These are phyloP conservation scores for Hevea brasiliensis DNA, from an alignment of 345 rosid species.

Conservation along the genomic window DNA sequence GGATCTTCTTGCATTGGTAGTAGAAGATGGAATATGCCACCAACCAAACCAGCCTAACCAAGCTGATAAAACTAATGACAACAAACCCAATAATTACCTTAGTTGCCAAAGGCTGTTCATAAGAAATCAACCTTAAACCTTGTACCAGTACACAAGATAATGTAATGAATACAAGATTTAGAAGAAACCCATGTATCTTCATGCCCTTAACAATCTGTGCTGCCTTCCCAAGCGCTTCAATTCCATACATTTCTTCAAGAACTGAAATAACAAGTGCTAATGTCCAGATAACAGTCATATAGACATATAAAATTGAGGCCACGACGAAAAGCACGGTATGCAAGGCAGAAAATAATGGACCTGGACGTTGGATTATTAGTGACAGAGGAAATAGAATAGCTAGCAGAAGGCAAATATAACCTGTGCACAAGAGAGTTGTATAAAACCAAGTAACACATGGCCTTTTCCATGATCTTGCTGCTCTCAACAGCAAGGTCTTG, in stretches of 20 bases:
- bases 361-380: slow-evolving; percentile 4
- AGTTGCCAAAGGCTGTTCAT: slow-evolving; percentile 2
- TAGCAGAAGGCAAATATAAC: slow-evolving; percentile 34
- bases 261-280: slow-evolving; percentile 54
- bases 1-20: slow-evolving; percentile 43
- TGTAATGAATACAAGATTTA: slow-evolving; percentile 37
- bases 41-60: slow-evolving; percentile 35
- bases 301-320: slow-evolving; percentile 24
- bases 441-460: slow-evolving; percentile 46
- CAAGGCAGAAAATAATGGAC: not conserved
- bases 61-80: slow-evolving; percentile 15
- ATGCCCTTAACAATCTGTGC: slow-evolving; percentile 48
- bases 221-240: slow-evolving; percentile 62
- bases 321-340: not conserved
- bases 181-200: slow-evolving; percentile 41
- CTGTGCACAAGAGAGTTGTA: slow-evolving; percentile 34
- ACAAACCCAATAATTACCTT: slow-evolving; percentile 25
- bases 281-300: slow-evolving; percentile 46
- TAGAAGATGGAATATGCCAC: slow-evolving; percentile 45
- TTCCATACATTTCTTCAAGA: slow-evolving; percentile 52
- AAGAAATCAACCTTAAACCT: slow-evolving; percentile 10
- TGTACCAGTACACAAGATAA: slow-evolving; percentile 13
- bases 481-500: slow-evolving; percentile 26
- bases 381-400: slow-evolving; percentile 23
- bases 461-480: slow-evolving; percentile 37